A percentile compares a stretch with the other conserved stretches of the same genome.
Conservation (phyloP, 768 basidiomycete genomes). For the Tremella mesenterica region DNA sequence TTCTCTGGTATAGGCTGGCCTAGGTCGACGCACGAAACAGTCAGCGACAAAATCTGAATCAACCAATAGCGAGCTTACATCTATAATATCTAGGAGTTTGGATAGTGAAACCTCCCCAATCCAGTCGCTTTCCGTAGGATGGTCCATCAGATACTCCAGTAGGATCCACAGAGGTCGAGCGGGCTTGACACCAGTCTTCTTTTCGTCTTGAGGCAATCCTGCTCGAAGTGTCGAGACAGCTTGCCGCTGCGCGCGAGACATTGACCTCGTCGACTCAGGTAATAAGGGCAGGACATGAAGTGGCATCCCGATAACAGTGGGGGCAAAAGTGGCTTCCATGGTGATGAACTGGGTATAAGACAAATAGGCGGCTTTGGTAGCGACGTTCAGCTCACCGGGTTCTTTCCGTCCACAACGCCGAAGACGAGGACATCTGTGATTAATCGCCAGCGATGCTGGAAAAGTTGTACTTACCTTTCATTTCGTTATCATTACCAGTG, state of each 20-base stretch:
- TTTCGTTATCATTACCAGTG: conserved; percentile 23
- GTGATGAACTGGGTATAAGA: conserved; percentile 26
- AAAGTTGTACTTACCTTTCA: conserved; percentile 20
- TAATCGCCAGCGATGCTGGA: neutral
- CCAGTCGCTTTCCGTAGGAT: conserved; percentile 14
- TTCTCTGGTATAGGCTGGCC: neutral
- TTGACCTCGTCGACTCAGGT: conserved; percentile 8
- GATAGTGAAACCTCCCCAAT: neutral
- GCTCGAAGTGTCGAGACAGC: conserved; percentile 9
- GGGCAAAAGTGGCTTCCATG: conserved; percentile 19
- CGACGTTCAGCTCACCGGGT: conserved; percentile 15
- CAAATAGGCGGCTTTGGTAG: neutral
- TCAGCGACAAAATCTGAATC: neutral
- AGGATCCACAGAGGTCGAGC: conserved; percentile 27
- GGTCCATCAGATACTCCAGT: conserved; percentile 30
- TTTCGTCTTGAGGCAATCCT: conserved; percentile 4
- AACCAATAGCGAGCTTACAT: conserved; percentile 28
- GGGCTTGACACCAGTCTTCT: conserved; percentile 9
- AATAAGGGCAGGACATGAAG: conserved; percentile 15
- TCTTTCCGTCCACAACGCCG: conserved; percentile 26
- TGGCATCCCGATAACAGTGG: conserved; percentile 21
- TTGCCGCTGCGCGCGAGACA: conserved; percentile 13
- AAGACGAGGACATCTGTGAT: conserved; percentile 30
- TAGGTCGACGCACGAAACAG: neutral
- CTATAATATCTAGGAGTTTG: conserved; percentile 15